A percentile compares a stretch with the other conserved stretches of the same genome.
Evolutionary conservation across 176 grass and related monocot species (phyloP).

Genomic region (Melocanna baccifera): DNA sequence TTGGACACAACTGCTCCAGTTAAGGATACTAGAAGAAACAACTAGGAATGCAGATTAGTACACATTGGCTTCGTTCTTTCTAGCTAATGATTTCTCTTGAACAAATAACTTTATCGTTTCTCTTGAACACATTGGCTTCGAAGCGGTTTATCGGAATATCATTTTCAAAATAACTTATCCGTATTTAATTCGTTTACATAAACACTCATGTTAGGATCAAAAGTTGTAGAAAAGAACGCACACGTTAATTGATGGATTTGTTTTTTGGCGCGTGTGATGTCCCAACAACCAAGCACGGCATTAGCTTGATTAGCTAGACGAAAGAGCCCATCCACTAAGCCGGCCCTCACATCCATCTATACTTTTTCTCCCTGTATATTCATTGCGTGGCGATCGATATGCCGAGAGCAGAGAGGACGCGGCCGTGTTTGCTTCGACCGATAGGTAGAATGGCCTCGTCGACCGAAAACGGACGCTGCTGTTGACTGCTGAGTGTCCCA

Average conservation of each 20-base stretch:
- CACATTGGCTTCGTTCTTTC: too few relatives aligned
- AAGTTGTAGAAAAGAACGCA: too few relatives aligned
- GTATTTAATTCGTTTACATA: too few relatives aligned
- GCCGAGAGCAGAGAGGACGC: neutral
- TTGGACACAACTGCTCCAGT: neutral
- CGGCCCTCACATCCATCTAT: neutral
- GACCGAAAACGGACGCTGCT: neutral
- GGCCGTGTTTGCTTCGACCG: neutral
- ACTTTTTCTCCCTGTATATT: neutral
- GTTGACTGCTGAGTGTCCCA: neutral
- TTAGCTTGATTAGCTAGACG: neutral
- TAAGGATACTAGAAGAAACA: neutral
- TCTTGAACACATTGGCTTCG: too few relatives aligned
- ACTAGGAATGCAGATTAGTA: neutral
- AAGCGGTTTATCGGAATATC: too few relatives aligned
- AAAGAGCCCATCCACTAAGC: neutral
- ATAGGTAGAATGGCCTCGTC: neutral
- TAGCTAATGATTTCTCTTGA: fast-evolving
- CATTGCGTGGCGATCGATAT: neutral
- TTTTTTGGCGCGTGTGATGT: neutral
- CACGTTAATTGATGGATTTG: neutral
- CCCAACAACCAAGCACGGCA: neutral
- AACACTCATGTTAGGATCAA: too few relatives aligned
- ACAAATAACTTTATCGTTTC: too few relatives aligned
- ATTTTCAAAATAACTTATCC: too few relatives aligned